Percentiles rank a stretch among this genome's conserved stretches.
These are phyloP conservation scores for Penicillium antarcticum DNA, from an alignment of 495 filamentous ascomycete genomes.

Conservation along the genomic window DNA sequence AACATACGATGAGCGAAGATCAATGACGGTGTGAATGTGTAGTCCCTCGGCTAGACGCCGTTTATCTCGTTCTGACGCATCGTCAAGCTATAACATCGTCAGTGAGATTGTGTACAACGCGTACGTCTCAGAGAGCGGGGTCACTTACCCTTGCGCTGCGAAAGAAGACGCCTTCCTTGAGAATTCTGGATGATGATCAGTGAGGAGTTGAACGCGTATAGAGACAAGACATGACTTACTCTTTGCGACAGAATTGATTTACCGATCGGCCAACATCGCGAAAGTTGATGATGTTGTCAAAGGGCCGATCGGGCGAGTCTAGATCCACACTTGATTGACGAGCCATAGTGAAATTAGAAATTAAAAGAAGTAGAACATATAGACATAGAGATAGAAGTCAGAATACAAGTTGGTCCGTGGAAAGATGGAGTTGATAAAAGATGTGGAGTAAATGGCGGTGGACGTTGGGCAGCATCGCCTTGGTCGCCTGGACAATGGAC, in stretches of 20 bases:
- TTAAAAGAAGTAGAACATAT: neutral
- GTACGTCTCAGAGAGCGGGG: neutral
- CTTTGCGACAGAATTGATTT: conserved; percentile 54
- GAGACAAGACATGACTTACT: conserved; percentile 42
- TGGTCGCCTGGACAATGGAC: conserved; percentile 10
- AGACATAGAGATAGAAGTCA: neutral
- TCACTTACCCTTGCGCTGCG: conserved; percentile 67
- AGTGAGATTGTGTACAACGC: neutral
- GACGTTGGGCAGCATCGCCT: conserved; percentile 22
- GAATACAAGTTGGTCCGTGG: neutral
- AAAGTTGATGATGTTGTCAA: conserved; percentile 76
- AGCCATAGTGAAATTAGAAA: conserved; percentile 13
- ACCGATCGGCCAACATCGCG: conserved; percentile 77
- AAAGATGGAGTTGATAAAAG: conserved; percentile 3
- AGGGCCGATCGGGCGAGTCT: conserved; percentile 43
- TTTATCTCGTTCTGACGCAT: conserved; percentile 65
- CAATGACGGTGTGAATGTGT: conserved; percentile 67
- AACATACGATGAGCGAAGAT: conserved; percentile 69
- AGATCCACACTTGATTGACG: conserved; percentile 39
- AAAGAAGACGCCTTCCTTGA: conserved; percentile 68
- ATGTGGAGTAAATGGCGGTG: conserved; percentile 29
- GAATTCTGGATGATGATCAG: conserved; percentile 38
- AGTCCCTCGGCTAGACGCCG: conserved; percentile 56
- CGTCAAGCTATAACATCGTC: conserved; percentile 46
- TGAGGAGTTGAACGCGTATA: neutral